Conservation (phyloP, 495 filamentous ascomycete genomes). For the Poronia punctata region DNA sequence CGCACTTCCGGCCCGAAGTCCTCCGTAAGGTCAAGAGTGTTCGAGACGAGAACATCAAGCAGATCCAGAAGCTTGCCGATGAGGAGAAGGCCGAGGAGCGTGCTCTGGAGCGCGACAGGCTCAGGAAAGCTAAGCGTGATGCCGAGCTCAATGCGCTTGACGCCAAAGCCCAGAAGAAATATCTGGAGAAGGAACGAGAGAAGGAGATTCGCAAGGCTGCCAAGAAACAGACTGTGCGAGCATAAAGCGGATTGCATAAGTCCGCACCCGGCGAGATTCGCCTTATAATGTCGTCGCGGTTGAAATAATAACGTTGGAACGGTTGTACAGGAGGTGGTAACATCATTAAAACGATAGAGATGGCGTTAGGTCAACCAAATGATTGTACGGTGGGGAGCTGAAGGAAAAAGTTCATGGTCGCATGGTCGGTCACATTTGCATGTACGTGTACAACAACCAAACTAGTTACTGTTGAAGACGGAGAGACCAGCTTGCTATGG, state of each 20-base stretch:
- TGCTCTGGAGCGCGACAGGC: constrained; percentile 65
- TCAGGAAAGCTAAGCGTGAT: constrained; percentile 91
- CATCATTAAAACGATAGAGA: too few species aligned
- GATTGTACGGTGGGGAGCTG: too few species aligned
- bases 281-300: too few species aligned
- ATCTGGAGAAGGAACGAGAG: constrained; percentile 82
- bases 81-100: constrained; percentile 94
- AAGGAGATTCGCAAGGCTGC: constrained; percentile 66
- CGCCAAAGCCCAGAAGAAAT: constrained; percentile 93
- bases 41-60: constrained; percentile 75
- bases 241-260: constrained; percentile 3
- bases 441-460: too few species aligned
- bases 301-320: too few species aligned
- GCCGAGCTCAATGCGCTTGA: constrained; percentile 70
- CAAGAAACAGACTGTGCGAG: constrained; percentile 61
- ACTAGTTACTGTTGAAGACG: too few species aligned
- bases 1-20: constrained; percentile 86
- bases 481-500: too few species aligned
- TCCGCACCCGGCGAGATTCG: too few species aligned
- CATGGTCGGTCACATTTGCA: too few species aligned
- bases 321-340: too few species aligned
- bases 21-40: constrained; percentile 70
- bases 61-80: constrained; percentile 73
- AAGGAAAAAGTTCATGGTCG: too few species aligned
- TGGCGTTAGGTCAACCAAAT: too few species aligned